phyloP scores from a whole-genome alignment of 1,284 basidiomycete species.

The Psilocybe mexicana region DNA sequence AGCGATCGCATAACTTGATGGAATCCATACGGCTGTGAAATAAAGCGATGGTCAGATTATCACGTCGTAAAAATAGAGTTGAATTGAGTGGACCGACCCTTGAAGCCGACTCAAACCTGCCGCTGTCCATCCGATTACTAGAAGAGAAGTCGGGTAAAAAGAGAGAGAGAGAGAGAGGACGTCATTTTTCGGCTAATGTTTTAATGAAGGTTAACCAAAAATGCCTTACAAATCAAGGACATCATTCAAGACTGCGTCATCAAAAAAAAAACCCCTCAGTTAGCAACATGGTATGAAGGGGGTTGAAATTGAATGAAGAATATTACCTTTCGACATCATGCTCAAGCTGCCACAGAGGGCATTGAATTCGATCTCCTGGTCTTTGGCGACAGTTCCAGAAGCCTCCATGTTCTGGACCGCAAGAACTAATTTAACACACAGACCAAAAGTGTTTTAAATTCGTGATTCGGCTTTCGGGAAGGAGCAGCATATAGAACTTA shows the following conservation, averaged over 20 bases:
- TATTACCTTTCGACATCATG: constrained; percentile 84
- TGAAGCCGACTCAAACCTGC: constrained; percentile 71
- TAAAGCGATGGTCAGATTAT: neutral
- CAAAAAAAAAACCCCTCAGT: neutral
- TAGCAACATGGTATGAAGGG: neutral
- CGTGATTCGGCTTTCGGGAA: neutral
- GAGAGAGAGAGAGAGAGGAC: neutral
- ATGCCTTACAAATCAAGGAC: constrained; percentile 75
- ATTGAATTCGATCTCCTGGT: constrained; percentile 77
- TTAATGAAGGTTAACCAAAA: neutral
- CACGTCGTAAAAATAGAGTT: neutral
- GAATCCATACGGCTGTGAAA: constrained; percentile 71
- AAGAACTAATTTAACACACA: constrained; percentile 49
- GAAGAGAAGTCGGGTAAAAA: neutral
- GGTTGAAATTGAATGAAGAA: constrained; percentile 2
- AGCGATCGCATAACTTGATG: constrained; percentile 83
- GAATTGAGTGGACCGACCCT: constrained; percentile 36
- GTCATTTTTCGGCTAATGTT: neutral
- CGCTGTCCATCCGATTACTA: constrained; percentile 76
- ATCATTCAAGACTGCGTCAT: constrained; percentile 74
- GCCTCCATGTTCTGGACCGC: constrained; percentile 91
- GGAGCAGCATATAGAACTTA: constrained; percentile 37
- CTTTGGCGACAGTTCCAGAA: constrained; percentile 58
- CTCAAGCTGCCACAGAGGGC: constrained; percentile 81
- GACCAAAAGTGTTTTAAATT: neutral